phyloP scores from a whole-genome alignment of 2,329 filamentous ascomycete genomes.

The Ophiostoma australiae region DNA sequence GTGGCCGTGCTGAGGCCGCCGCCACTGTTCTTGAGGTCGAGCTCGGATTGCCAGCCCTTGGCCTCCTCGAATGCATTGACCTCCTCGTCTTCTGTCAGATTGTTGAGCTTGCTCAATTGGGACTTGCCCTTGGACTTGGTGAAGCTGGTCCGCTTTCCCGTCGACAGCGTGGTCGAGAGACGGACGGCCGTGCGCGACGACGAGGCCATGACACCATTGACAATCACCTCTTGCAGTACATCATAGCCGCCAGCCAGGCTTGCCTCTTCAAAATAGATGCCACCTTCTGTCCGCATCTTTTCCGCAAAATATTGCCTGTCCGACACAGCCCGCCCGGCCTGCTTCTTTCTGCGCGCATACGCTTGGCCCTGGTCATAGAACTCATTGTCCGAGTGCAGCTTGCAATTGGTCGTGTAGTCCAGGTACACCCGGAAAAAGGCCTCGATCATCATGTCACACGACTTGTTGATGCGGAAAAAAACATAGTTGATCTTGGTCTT shows the following conservation, averaged over 20 bases:
- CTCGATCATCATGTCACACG: slow-evolving; percentile 33
- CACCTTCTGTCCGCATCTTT: slow-evolving; percentile 19
- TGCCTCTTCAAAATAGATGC: slow-evolving; percentile 31
- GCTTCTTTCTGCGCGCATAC: background rate
- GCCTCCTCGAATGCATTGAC: slow-evolving; percentile 27
- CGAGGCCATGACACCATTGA: slow-evolving; percentile 32
- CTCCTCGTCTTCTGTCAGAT: slow-evolving; percentile 11
- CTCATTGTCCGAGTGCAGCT: slow-evolving; percentile 30
- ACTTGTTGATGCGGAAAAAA: slow-evolving; percentile 32
- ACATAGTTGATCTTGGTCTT: slow-evolving; percentile 34
- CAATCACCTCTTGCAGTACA: slow-evolving; percentile 32
- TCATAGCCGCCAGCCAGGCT: slow-evolving; percentile 31
- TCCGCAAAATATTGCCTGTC: slow-evolving; percentile 10
- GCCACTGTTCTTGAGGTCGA: background rate
- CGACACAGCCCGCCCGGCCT: background rate
- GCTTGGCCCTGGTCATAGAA: slow-evolving; percentile 9
- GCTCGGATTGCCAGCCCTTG: background rate
- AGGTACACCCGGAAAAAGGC: slow-evolving; percentile 31
- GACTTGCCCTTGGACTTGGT: slow-evolving; percentile 15
- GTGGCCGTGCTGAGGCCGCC: background rate
- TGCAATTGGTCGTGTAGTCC: slow-evolving; percentile 26
- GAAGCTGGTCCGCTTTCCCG: background rate
- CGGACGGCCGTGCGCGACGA: slow-evolving; percentile 33
- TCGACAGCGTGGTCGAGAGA: slow-evolving; percentile 18
- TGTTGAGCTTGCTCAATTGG: background rate